Evolutionary conservation across 1,284 basidiomycete genomes (phyloP).

Genomic region (Ustilago esculenta): DNA sequence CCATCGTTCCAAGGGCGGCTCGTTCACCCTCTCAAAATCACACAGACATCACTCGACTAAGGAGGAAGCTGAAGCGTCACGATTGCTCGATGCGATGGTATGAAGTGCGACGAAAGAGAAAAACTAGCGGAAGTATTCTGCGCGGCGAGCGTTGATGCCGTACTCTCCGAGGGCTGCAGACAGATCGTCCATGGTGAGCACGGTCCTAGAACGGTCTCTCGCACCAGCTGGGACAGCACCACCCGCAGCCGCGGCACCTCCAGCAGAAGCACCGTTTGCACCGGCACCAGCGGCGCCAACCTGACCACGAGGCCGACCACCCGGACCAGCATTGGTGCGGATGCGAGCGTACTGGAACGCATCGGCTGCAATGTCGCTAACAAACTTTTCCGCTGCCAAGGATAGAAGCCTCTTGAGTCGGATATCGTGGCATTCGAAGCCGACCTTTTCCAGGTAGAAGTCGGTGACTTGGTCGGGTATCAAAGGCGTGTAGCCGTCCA

Average conservation of each 20-base stretch:
- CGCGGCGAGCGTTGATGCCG: slow-evolving; percentile 70
- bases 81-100: slow-evolving; percentile 2
- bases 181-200: slow-evolving; percentile 96
- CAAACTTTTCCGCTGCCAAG: slow-evolving; percentile 96
- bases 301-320: slow-evolving; percentile 60
- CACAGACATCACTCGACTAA: too few relatives aligned
- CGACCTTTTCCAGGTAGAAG: slow-evolving; percentile 93
- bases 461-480: slow-evolving; percentile 98
- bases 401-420: slow-evolving; percentile 84
- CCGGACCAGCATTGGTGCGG: slow-evolving; percentile 73
- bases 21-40: too few relatives aligned
- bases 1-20: too few relatives aligned
- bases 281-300: slow-evolving; percentile 21
- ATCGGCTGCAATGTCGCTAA: slow-evolving; percentile 95
- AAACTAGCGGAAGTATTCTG: slow-evolving; percentile 62
- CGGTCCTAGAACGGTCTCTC: slow-evolving; percentile 87
- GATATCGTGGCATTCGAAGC: slow-evolving; percentile 90
- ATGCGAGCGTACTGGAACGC: slow-evolving; percentile 98
- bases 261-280: slow-evolving; percentile 13
- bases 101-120: neutral
- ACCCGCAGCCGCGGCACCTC: slow-evolving; percentile 14
- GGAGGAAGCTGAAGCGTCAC: neutral
- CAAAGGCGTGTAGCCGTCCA: slow-evolving; percentile 95
- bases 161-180: slow-evolving; percentile 91
- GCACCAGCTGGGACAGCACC: slow-evolving; percentile 16